Evolutionary conservation across 106 monocot genomes (phyloP).

Genomic region (Dendrobium chrysotoxum): DNA sequence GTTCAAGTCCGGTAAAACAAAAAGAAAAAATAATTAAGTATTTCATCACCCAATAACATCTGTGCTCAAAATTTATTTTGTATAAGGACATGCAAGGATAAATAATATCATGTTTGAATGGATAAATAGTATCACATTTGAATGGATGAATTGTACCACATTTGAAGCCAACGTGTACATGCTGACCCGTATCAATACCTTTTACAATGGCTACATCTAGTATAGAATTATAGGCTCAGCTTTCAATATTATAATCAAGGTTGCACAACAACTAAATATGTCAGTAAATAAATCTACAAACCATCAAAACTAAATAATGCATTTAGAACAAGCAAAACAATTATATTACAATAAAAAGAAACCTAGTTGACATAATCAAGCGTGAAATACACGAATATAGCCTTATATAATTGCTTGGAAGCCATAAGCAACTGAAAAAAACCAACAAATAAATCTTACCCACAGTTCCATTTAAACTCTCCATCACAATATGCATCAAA

Average conservation of each 20-base stretch:
- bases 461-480: constrained; percentile 72
- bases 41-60: too few relatives aligned
- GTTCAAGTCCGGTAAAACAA: too few relatives aligned
- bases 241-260: too few relatives aligned
- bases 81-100: too few relatives aligned
- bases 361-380: background rate
- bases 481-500: constrained; percentile 85
- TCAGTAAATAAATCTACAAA: background rate
- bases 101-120: background rate
- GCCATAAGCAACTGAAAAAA: background rate
- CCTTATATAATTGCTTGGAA: background rate
- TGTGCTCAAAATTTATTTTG: too few relatives aligned
- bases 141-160: background rate
- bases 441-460: constrained; percentile 37
- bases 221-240: too few relatives aligned
- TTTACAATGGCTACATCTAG: too few relatives aligned
- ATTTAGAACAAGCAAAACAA: background rate
- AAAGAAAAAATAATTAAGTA: too few relatives aligned
- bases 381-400: background rate
- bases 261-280: background rate
- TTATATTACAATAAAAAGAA: constrained; percentile 2
- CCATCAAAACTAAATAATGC: background rate
- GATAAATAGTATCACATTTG: background rate
- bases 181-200: too few relatives aligned
- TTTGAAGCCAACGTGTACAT: background rate